Base-by-base conservation (phyloP, 2,329 filamentous ascomycete genomes). In the Purpureocillium takamizusanense region DNA sequence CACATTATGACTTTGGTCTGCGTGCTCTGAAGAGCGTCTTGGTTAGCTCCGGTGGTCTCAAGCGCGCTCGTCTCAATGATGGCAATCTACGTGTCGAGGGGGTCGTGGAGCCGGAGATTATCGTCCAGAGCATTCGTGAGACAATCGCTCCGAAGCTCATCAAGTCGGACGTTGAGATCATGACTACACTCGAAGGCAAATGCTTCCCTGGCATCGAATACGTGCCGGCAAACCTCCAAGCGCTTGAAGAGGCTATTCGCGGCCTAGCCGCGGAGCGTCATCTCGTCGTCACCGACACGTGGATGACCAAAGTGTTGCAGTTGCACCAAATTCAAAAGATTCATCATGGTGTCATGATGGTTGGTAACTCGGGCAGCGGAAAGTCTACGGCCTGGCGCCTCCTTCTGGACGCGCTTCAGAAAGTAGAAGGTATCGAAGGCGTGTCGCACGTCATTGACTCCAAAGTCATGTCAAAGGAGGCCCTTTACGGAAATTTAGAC, bases 271-370 rank as follows among this genome's bases (percentile, higher is more conserved):
- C 74, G 6, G 88, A 94, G 56, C 81, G 86, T 48, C 83, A 95
- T 53, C 76, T 94, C 12, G 86, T 95, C 8, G 84, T 94, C 49
- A 95, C 82, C 42, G 89, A 97, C 39, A 81, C 82, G 34, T 99
- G 94, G 94, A 88, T 97, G 78, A 92, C 86, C 41, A 99, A 99
- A 66, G 81, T 94, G 27, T 72, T 98, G 8, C 92, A 99, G 60
- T 76, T 98, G 3, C 97, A 95, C 59, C 92, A 99, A 60, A 99
- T 99, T 46, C 92, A 97, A 61, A 85, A 82, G 48, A 88, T 98
- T 42, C 92, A 99, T 55, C 92, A 99, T 51, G 92, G 92, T 82
- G 92, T 99, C 21, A 99, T 99, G 94, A 97, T 98, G 92, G 92
- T 99, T 9, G 92, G 92, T 46, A 88, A 86, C 55, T 95, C 94